phyloP scores from a whole-genome alignment of 1,284 basidiomycete genomes.

The Anthracocystis setariae region DNA sequence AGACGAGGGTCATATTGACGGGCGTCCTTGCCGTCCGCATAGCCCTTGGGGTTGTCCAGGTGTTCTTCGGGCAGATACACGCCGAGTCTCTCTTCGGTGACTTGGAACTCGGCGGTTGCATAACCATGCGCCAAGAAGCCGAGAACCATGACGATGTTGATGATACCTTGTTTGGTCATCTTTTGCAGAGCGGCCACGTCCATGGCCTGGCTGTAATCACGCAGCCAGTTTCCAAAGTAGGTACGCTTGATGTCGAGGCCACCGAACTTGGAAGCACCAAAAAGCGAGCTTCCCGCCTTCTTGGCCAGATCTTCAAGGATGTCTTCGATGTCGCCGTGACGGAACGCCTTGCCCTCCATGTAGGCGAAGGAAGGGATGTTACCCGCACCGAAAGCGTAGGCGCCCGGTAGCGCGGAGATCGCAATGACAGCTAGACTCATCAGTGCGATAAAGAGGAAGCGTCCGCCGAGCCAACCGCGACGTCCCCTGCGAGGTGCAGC shows the following conservation, averaged over 20 bases:
- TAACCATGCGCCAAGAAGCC: slow-evolving; percentile 71
- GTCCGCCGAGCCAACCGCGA: slow-evolving; percentile 30
- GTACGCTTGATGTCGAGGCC: slow-evolving; percentile 64
- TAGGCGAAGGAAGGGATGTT: slow-evolving; percentile 60
- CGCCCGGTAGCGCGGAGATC: slow-evolving; percentile 38
- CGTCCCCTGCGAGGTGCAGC: slow-evolving; percentile 10
- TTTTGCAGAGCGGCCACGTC: slow-evolving; percentile 74
- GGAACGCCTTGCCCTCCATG: slow-evolving; percentile 61
- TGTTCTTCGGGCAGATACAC: slow-evolving; percentile 88
- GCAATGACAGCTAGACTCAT: slow-evolving; percentile 40
- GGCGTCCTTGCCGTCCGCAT: slow-evolving; percentile 80
- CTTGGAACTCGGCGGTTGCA: slow-evolving; percentile 79
- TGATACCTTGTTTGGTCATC: slow-evolving; percentile 75
- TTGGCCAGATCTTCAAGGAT: slow-evolving; percentile 56
- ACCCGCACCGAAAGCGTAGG: slow-evolving; percentile 59
- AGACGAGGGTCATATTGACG: slow-evolving; percentile 80
- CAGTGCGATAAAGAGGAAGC: slow-evolving; percentile 43
- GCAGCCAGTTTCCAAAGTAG: slow-evolving; percentile 64
- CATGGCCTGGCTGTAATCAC: slow-evolving; percentile 64
- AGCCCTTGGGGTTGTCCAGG: slow-evolving; percentile 72
- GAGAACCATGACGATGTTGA: slow-evolving; percentile 81
- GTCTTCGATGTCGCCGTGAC: slow-evolving; percentile 62
- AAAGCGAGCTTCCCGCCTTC: slow-evolving; percentile 53
- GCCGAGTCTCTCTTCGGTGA: slow-evolving; percentile 85
- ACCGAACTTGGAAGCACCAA: slow-evolving; percentile 58